phyloP scores from a whole-genome alignment of 345 rosid genomes.

The Rhodamnia rubescens region DNA sequence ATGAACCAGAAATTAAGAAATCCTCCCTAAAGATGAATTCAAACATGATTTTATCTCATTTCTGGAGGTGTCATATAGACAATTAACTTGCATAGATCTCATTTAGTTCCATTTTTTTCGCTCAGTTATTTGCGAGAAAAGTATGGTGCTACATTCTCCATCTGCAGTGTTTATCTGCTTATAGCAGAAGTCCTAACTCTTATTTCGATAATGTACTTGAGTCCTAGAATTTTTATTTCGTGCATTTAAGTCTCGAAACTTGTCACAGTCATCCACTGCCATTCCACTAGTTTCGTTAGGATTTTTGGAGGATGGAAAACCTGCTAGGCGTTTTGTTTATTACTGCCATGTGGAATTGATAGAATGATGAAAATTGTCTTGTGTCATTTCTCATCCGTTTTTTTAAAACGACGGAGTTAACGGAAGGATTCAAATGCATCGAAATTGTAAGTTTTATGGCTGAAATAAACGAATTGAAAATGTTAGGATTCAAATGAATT shows the following conservation, averaged over 20 bases:
- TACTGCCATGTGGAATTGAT: background rate
- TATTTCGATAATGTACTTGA: background rate
- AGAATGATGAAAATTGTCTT: background rate
- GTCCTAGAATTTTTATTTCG: background rate
- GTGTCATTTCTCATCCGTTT: background rate
- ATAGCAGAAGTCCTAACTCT: background rate
- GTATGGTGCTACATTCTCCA: background rate
- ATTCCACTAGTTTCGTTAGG: background rate
- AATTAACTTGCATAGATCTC: background rate
- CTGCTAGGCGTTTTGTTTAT: too few relatives aligned
- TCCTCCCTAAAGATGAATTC: background rate
- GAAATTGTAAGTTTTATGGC: accelerated
- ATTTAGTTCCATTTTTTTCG: background rate
- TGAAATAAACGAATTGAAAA: background rate
- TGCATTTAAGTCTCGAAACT: background rate
- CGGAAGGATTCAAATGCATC: background rate
- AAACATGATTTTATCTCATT: background rate
- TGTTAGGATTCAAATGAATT: background rate
- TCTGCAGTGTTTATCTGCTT: background rate
- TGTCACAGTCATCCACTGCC: background rate
- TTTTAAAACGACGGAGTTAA: background rate
- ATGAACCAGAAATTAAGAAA: background rate
- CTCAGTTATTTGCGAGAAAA: background rate
- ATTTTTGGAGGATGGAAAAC: too few relatives aligned
- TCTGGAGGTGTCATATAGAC: background rate